These are phyloP conservation scores for Heritiera littoralis DNA, from an alignment of 345 rosid genomes.

Conservation along the genomic window DNA sequence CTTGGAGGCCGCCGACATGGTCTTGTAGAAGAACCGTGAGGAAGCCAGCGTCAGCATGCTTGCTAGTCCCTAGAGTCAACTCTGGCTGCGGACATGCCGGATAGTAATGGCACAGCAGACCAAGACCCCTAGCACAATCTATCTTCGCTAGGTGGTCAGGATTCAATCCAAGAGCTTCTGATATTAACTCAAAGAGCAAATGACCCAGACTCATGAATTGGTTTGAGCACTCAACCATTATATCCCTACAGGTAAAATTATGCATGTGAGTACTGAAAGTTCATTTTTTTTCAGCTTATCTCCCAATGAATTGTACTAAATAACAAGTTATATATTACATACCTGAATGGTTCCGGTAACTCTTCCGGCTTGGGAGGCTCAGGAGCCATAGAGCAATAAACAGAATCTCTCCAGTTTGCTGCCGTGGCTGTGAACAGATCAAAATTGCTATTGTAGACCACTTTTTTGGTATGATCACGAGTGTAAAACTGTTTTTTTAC, in stretches of 20 bases:
- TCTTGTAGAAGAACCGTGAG: conserved; percentile 60
- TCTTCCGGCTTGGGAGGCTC: not conserved
- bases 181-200: no score
- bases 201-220: no score
- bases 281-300: no score
- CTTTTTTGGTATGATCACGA: not conserved
- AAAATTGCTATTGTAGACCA: not conserved
- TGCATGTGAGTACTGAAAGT: no score
- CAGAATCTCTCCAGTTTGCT: conserved; percentile 16
- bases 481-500: not conserved
- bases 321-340: no score
- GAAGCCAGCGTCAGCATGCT: conserved; percentile 31
- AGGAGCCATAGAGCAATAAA: not conserved
- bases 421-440: not conserved
- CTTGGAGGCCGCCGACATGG: conserved; percentile 62
- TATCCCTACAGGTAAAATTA: no score
- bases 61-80: no score
- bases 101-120: not conserved
- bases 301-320: no score
- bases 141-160: conserved; percentile 11
- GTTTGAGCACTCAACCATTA: no score
- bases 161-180: no score
- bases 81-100: no score
- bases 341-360: not conserved
- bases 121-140: conserved; percentile 10